Evolutionary conservation across 305 asterid species (phyloP).

Genomic region (Solanum chacoense): DNA sequence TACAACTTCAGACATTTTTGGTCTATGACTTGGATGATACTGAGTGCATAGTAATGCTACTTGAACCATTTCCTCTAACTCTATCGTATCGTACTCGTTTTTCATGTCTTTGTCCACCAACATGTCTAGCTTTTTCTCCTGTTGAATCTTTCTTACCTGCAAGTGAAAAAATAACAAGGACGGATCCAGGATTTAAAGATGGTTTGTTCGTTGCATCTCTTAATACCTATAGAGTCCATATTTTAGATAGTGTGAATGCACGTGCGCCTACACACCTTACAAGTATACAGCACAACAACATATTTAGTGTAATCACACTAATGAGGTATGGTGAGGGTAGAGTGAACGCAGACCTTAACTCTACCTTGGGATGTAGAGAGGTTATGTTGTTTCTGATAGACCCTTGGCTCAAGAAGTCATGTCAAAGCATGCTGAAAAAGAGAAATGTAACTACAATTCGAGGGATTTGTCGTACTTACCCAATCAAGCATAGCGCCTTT

Average conservation of each 20-base stretch:
- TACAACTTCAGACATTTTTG: constrained; percentile 15
- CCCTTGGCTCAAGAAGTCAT: neutral
- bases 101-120: constrained; percentile 11
- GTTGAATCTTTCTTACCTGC: constrained; percentile 15
- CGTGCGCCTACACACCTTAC: neutral
- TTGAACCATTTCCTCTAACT: constrained; percentile 17
- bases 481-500: constrained; percentile 16
- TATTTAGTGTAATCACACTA: neutral
- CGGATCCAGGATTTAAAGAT: neutral
- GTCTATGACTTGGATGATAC: constrained; percentile 10
- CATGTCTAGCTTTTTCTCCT: constrained; percentile 9
- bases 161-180: neutral
- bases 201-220: neutral
- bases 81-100: constrained; percentile 7
- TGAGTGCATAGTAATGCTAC: constrained; percentile 11
- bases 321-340: neutral
- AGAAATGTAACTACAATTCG: neutral
- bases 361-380: neutral
- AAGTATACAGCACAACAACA: neutral
- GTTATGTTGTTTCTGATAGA: neutral
- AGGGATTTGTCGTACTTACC: neutral
- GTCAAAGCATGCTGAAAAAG: neutral
- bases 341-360: neutral
- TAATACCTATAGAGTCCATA: neutral
- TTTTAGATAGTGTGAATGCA: neutral